A percentile compares a stretch with the other conserved stretches of the same genome.
Evolutionary conservation across 2,329 filamentous ascomycete species (phyloP).

Genomic region (Cryphonectria radicalis): DNA sequence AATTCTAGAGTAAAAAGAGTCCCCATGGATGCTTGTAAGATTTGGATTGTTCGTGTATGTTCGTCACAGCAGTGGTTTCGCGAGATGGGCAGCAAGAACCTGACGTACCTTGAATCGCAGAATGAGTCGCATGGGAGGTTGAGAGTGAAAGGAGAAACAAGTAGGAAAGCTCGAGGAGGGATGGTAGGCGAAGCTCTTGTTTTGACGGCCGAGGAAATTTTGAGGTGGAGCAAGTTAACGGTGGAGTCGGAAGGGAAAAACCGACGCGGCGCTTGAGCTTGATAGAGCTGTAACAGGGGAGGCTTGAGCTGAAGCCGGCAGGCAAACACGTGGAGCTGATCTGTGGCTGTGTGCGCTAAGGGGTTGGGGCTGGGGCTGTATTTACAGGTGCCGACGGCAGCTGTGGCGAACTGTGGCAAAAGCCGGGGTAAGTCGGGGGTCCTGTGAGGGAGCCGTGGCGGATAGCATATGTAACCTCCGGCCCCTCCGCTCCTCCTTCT

Average conservation of each 20-base stretch:
- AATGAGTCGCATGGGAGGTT: constrained; percentile 21
- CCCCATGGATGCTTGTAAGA: constrained; percentile 62
- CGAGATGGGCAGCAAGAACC: constrained; percentile 17
- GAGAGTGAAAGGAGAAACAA: neutral
- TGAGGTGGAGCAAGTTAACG: constrained; percentile 16
- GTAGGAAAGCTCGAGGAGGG: constrained; percentile 6
- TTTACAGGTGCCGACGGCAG: neutral
- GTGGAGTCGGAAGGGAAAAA: constrained; percentile 30
- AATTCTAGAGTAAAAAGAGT: constrained; percentile 56
- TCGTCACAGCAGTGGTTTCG: constrained; percentile 47
- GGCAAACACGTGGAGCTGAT: neutral
- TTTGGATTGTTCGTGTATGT: constrained; percentile 64
- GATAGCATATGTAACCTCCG: constrained; percentile 4
- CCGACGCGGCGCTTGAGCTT: constrained; percentile 4
- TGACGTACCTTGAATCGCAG: constrained; percentile 36
- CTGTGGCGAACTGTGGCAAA: neutral
- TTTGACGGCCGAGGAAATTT: constrained; percentile 14
- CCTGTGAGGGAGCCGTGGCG: constrained; percentile 1
- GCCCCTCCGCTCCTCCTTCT: neutral
- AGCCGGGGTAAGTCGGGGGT: neutral
- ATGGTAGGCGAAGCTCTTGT: constrained; percentile 16
- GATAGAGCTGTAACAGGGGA: neutral
- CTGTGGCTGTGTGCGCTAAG: neutral
- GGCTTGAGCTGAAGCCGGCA: neutral
- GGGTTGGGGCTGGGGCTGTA: neutral